phyloP scores from a whole-genome alignment of 208 protist genomes.

The Crithidia acanthocephali region DNA sequence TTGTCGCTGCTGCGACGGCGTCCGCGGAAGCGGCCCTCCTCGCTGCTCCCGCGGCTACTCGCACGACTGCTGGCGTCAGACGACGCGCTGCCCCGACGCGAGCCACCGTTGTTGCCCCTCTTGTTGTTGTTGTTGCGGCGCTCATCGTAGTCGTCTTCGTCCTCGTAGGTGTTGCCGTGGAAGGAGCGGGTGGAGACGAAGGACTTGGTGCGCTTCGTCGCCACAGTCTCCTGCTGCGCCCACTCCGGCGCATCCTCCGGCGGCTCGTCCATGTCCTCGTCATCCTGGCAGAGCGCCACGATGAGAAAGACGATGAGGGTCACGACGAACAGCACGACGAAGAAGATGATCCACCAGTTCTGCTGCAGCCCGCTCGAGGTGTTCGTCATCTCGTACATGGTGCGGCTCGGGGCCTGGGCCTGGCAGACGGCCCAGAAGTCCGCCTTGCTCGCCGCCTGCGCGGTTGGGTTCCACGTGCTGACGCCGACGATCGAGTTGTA shows the following conservation, averaged over 20 bases:
- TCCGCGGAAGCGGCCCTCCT: background rate
- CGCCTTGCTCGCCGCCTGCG: constrained; percentile 3
- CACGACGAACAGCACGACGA: constrained; percentile 34
- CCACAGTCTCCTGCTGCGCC: constrained; percentile 35
- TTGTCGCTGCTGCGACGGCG: constrained; percentile 6
- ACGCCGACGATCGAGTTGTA: constrained; percentile 12
- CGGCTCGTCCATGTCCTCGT: constrained; percentile 59
- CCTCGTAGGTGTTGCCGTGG: constrained; percentile 20
- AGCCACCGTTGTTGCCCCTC: background rate
- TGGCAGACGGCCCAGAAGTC: constrained; percentile 44
- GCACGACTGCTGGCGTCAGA: constrained; percentile 7
- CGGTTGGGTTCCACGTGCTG: constrained; percentile 10
- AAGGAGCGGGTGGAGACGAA: constrained; percentile 46
- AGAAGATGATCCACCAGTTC: constrained; percentile 46
- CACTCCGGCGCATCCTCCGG: constrained; percentile 56
- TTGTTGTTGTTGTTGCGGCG: background rate
- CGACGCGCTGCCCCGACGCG: constrained; percentile 4
- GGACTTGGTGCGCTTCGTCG: constrained; percentile 30
- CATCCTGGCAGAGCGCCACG: constrained; percentile 42
- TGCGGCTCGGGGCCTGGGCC: constrained; percentile 28
- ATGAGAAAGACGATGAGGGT: constrained; percentile 37
- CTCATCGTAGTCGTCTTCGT: constrained; percentile 7
- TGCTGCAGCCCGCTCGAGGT: constrained; percentile 25
- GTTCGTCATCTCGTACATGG: constrained; percentile 27
- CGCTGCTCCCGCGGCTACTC: background rate